These are phyloP conservation scores for Phytophthora capsici DNA, from an alignment of 352 stramenopile species.

Conservation along the genomic window DNA sequence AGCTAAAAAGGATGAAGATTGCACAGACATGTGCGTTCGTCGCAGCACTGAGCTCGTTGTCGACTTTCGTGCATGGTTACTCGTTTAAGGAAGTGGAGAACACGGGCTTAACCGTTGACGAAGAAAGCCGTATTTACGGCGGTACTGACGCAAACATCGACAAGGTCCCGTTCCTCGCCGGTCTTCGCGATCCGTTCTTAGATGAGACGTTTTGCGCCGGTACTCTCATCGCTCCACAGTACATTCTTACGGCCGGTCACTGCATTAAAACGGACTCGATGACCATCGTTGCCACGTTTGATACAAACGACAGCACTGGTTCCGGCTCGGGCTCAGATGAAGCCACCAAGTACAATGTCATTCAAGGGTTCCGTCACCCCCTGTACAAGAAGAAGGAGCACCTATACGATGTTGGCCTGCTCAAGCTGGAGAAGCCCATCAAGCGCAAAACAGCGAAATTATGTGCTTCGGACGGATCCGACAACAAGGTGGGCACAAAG, in stretches of 20 bases:
- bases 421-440: slow-evolving; percentile 57
- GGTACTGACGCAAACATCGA: slow-evolving; percentile 21
- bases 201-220: slow-evolving; percentile 61
- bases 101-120: slow-evolving; percentile 28
- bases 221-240: slow-evolving; percentile 59
- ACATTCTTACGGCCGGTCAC: slow-evolving; percentile 76
- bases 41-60: slow-evolving; percentile 16
- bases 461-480: slow-evolving; percentile 45
- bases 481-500: slow-evolving; percentile 55
- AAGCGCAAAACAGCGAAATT: slow-evolving; percentile 43
- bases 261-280: slow-evolving; percentile 52
- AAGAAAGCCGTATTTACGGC: slow-evolving; percentile 34
- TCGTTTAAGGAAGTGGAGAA: slow-evolving; percentile 24
- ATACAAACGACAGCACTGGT: slow-evolving; percentile 26
- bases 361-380: slow-evolving; percentile 31
- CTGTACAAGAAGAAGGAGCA: slow-evolving; percentile 41
- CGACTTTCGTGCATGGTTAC: slow-evolving; percentile 19
- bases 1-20: slow-evolving; percentile 29
- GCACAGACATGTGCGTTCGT: slow-evolving; percentile 10
- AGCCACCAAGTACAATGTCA: slow-evolving; percentile 5
- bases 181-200: slow-evolving; percentile 45
- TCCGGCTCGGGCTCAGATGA: slow-evolving; percentile 6
- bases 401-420: slow-evolving; percentile 55
- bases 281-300: slow-evolving; percentile 31
- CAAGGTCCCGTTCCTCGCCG: slow-evolving; percentile 62